These are phyloP conservation scores for Penicillium sp. DNA, from an alignment of 2,329 filamentous ascomycete species.

Conservation along the genomic window DNA sequence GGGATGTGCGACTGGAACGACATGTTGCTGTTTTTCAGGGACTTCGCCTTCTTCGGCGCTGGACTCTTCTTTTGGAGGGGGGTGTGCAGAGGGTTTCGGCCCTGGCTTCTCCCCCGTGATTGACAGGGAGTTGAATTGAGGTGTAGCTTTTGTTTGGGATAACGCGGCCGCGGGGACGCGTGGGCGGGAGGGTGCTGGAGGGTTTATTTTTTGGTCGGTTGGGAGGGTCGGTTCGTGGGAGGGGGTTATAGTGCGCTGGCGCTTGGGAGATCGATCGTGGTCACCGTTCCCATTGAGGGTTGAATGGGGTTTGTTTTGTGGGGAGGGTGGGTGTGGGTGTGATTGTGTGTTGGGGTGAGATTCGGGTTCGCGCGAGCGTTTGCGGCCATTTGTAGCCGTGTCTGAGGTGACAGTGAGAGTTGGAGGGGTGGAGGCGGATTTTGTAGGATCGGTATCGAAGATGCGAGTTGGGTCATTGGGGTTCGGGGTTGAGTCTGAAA, in stretches of 20 bases:
- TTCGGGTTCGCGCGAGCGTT: conserved; percentile 42
- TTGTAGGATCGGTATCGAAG: conserved; percentile 31
- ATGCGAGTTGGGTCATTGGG: conserved; percentile 26
- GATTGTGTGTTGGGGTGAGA: conserved; percentile 12
- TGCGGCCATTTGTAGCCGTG: conserved; percentile 32
- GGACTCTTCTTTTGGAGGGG: conserved; percentile 8
- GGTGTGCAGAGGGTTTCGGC: not conserved
- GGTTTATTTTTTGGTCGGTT: conserved; percentile 5
- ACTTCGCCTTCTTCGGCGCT: conserved; percentile 24
- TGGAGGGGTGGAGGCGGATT: conserved; percentile 30
- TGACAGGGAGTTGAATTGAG: not conserved
- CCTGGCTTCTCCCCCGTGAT: not conserved
- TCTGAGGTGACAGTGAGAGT: conserved; percentile 27
- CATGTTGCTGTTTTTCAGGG: conserved; percentile 10
- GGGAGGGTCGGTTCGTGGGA: conserved; percentile 3
- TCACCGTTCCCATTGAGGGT: conserved; percentile 28
- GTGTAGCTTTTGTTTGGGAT: not conserved
- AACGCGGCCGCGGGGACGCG: conserved; percentile 21
- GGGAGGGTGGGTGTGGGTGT: conserved; percentile 1
- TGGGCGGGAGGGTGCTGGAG: conserved; percentile 13
- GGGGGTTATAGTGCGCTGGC: conserved; percentile 32
- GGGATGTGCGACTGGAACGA: not conserved
- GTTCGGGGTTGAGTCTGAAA: conserved; percentile 16
- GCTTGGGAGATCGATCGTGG: conserved; percentile 36
- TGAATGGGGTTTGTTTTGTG: conserved; percentile 5